Conservation (phyloP, 2,329 filamentous ascomycete genomes). For the Colletotrichum magnum region DNA sequence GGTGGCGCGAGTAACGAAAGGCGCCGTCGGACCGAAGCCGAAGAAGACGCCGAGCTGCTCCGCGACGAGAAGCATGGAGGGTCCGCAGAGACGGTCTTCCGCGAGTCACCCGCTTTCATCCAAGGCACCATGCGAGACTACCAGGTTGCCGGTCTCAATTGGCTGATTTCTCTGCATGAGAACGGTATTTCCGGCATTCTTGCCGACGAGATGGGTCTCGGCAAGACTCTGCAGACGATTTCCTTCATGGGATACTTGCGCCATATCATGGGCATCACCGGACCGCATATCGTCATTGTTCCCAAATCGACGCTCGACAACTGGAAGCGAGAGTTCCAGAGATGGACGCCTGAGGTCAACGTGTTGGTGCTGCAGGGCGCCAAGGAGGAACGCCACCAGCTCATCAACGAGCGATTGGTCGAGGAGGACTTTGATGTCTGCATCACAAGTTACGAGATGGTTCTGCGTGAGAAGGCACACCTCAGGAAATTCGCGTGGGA, state of each 20-base stretch:
- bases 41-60: conserved; percentile 92
- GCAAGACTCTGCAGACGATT: conserved; percentile 98
- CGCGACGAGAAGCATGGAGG: conserved; percentile 92
- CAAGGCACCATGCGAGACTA: conserved; percentile 95
- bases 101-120: conserved; percentile 93
- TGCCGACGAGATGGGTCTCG: conserved; percentile 98
- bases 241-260: conserved; percentile 95
- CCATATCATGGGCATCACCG: conserved; percentile 89
- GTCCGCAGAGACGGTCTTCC: conserved; percentile 89
- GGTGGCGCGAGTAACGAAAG: conserved; percentile 86
- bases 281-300: conserved; percentile 91
- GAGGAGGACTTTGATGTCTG: conserved; percentile 98
- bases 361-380: conserved; percentile 94
- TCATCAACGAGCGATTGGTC: conserved; percentile 93
- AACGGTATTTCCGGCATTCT: conserved; percentile 99
- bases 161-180: conserved; percentile 97
- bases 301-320: conserved; percentile 99
- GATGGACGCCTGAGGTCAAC: conserved; percentile 96
- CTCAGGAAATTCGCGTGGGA: conserved; percentile 99
- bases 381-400: conserved; percentile 89
- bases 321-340: conserved; percentile 95
- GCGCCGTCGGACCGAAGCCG: conserved; percentile 91
- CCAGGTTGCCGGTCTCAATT: conserved; percentile 95
- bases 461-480: conserved; percentile 92
- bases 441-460: conserved; percentile 99